Evolutionary conservation across 768 basidiomycete genomes (phyloP).

Genomic region (Hirschioporus abietinus): DNA sequence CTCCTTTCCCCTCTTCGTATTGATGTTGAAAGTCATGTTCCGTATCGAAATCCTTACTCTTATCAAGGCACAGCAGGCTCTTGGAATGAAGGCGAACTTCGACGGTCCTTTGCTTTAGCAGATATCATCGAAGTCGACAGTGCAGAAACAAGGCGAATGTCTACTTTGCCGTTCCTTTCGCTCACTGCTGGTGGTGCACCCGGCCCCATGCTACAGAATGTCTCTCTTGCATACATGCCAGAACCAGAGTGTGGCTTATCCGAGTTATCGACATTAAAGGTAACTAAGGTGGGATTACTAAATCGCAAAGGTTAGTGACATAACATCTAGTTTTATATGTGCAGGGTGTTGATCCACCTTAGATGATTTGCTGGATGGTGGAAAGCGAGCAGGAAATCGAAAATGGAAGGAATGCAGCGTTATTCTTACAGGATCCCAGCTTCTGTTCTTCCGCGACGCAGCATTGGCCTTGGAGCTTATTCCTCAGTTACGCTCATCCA

Average conservation of each 20-base stretch:
- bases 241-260: conserved; percentile 22
- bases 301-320: conserved; percentile 52
- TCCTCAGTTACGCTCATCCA: conserved; percentile 33
- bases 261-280: conserved; percentile 42
- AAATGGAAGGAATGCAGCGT: conserved; percentile 90
- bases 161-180: conserved; percentile 34
- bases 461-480: conserved; percentile 46
- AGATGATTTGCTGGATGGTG: conserved; percentile 69
- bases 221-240: conserved; percentile 22
- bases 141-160: conserved; percentile 32
- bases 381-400: conserved; percentile 66
- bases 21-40: conserved; percentile 53
- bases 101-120: conserved; percentile 57
- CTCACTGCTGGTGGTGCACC: conserved; percentile 32
- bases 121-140: conserved; percentile 50
- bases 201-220: conserved; percentile 12
- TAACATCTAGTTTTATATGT: not conserved
- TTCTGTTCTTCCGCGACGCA: conserved; percentile 83
- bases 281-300: conserved; percentile 78
- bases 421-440: conserved; percentile 82
- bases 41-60: conserved; percentile 58
- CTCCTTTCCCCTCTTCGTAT: conserved; percentile 64
- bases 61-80: conserved; percentile 60
- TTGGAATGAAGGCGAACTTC: conserved; percentile 65
- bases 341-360: not conserved